Evolutionary conservation across 2,329 filamentous ascomycete genomes (phyloP).

Genomic region (Colletotrichum sp.): DNA sequence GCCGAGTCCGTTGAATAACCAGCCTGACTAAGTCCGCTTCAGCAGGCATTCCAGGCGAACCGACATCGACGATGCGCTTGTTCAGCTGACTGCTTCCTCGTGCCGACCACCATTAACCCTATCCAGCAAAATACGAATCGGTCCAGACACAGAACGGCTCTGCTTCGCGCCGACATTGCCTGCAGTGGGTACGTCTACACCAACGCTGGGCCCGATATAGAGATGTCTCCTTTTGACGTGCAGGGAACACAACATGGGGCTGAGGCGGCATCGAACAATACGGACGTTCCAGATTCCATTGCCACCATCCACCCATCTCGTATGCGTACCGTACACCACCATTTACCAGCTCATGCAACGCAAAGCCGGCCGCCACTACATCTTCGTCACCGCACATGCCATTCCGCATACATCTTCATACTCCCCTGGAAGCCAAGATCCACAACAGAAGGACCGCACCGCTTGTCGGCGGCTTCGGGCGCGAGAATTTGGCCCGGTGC

Average conservation of each 20-base stretch:
- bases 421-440: background rate
- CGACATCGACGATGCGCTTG: background rate
- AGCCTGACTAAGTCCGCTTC: background rate
- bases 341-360: background rate
- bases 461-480: background rate
- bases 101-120: background rate
- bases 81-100: background rate
- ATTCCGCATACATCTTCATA: background rate
- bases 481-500: slow-evolving; percentile 4
- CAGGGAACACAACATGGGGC: background rate
- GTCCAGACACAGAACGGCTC: background rate
- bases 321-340: background rate
- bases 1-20: background rate
- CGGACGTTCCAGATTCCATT: background rate
- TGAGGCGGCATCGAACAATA: background rate
- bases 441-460: background rate
- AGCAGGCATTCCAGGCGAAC: background rate
- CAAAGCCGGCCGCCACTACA: background rate
- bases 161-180: background rate
- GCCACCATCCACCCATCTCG: slow-evolving; percentile 4
- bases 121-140: background rate
- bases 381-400: background rate
- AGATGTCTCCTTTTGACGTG: background rate
- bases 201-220: background rate
- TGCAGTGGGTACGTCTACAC: background rate